A percentile compares a stretch with the other conserved stretches of the same genome.
phyloP scores from a whole-genome alignment of 257 asterid genomes.

The Marsdenia floribunda region DNA sequence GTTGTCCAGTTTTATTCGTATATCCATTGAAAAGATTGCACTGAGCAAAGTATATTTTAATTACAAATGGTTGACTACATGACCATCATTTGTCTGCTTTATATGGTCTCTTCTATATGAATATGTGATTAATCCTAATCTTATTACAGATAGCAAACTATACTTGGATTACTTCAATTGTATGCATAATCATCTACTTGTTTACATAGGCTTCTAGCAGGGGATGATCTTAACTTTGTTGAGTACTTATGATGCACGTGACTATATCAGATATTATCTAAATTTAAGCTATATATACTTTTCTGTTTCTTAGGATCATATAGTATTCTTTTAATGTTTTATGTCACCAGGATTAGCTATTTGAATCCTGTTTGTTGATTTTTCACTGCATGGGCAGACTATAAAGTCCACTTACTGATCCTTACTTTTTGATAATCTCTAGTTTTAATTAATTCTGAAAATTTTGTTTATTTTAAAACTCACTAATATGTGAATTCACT shows the following conservation, averaged over 20 bases:
- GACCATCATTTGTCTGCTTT: neutral
- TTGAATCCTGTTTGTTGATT: too few relatives aligned
- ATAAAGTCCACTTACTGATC: neutral
- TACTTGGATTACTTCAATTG: neutral
- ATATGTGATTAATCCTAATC: neutral
- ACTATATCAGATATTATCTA: neutral
- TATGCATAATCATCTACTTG: neutral
- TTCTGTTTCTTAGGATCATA: neutral
- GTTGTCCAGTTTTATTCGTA: neutral
- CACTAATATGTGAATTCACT: slow-evolving; percentile 11
- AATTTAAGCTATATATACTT: neutral
- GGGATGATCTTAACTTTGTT: neutral
- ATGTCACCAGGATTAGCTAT: neutral
- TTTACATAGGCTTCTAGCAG: neutral
- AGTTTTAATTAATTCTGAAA: neutral
- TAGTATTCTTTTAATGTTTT: neutral
- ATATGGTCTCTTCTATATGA: neutral
- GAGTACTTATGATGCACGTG: neutral
- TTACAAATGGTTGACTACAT: neutral
- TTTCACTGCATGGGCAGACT: neutral
- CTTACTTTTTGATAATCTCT: neutral
- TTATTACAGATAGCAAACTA: neutral
- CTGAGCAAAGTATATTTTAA: neutral
- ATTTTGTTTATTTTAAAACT: neutral
- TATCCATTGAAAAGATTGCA: neutral